Conservation (phyloP, 345 rosid genomes). For the Laguncularia racemosa region DNA sequence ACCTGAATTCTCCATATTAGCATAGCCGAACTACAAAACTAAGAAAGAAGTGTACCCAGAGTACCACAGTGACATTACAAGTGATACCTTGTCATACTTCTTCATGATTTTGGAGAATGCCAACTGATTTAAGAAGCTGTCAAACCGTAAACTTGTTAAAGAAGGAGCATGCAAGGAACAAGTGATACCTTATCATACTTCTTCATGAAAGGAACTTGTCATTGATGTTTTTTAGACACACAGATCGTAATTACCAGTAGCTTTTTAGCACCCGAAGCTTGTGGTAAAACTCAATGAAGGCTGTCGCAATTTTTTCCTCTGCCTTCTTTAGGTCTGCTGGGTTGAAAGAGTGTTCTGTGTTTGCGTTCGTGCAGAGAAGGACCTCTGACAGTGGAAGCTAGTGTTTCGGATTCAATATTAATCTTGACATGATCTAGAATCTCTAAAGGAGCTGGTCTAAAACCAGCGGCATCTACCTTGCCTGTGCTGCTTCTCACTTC, state of each 20-base stretch:
- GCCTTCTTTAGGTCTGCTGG: constrained; percentile 34
- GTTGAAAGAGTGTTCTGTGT: constrained; percentile 24
- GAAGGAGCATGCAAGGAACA: not conserved
- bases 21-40: constrained; percentile 2
- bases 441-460: constrained; percentile 28
- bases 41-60: not conserved
- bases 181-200: no score
- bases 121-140: constrained; percentile 64
- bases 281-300: constrained; percentile 46
- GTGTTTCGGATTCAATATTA: constrained; percentile 37
- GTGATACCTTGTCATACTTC: constrained; percentile 76
- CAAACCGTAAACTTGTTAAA: not conserved
- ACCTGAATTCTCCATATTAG: constrained; percentile 22
- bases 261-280: constrained; percentile 56
- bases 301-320: constrained; percentile 34
- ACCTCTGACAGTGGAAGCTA: constrained; percentile 26
- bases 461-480: not conserved
- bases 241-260: constrained; percentile 29
- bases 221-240: not conserved
- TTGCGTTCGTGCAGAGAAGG: constrained; percentile 17
- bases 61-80: not conserved
- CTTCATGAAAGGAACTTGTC: not conserved
- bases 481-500: not conserved
- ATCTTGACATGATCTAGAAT: constrained; percentile 41
- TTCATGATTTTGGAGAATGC: constrained; percentile 82